Evolutionary conservation across 2,329 filamentous ascomycete species (phyloP), one percentile per base, ranked within the genome.

Genomic region (Verticillium nonalfalfae): DNA sequence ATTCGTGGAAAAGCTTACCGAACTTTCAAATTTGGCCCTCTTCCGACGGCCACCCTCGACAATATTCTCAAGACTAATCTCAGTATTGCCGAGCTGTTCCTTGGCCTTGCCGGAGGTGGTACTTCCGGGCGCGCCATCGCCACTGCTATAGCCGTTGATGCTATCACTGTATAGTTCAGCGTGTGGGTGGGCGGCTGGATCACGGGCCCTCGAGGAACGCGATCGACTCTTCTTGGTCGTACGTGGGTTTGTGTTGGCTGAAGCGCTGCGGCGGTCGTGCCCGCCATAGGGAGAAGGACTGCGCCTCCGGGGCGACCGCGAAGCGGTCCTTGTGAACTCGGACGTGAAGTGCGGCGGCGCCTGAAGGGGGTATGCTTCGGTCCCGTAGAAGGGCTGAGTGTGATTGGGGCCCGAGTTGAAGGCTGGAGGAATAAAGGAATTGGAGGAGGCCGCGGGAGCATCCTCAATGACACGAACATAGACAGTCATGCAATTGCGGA

Each of bases 61-160:
- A 75, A 99, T 98, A 74, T 99, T 99, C 69, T 97, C 93, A 68
- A 97, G 86, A 74, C 94, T 98, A 72, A 99, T 99, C 69, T 99
- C 95, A 15, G 95, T 96, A 73, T 92, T 97, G 57, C 91, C 93
- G 70, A 97, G 86, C 66, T 92, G 90, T 70, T 97, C 93, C 75
- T 91, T 93, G 68, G 84, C 85, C 74, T 90, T 90, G 70, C 90
- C 88, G 62, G 89, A 89, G 67, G 90, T 83, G 60, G 91, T 93
- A 67, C 86, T 89, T 10, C 45, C 45, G 64, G 90, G 85, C 34
- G 88, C 91, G 64, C 88, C 90, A 67, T 97, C 93, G 68, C 90
- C 93, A 74, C 93, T 96, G 77, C 91, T 96, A 75, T 95, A 95
- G 64, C 87, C 89, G 68, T 88, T 88, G 67, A 85, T 73, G 68